Evolutionary conservation across 768 basidiomycete genomes (phyloP).

Genomic region (Leccinum rimulosum): DNA sequence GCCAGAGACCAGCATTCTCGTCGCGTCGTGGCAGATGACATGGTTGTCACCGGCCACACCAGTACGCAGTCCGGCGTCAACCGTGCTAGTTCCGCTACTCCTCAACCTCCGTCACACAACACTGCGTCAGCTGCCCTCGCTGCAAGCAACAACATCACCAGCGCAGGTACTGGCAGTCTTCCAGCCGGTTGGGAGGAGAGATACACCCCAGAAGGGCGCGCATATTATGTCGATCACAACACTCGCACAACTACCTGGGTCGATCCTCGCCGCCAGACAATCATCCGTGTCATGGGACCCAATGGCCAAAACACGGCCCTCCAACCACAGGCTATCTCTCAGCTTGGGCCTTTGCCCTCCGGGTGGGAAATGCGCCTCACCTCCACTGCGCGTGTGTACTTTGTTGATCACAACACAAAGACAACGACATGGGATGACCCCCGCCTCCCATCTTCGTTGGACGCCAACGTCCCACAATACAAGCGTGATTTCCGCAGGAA

Average conservation of each 20-base stretch:
- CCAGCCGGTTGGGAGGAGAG: conserved; percentile 99
- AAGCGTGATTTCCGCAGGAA: conserved; percentile 99
- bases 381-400: conserved; percentile 96
- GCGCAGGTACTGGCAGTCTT: conserved; percentile 80
- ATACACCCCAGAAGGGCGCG: conserved; percentile 96
- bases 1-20: conserved; percentile 86
- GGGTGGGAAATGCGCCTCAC: conserved; percentile 99
- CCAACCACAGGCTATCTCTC: conserved; percentile 94
- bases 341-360: conserved; percentile 93
- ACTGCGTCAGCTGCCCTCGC: conserved; percentile 49
- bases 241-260: conserved; percentile 99
- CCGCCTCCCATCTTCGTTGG: conserved; percentile 89
- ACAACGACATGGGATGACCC: conserved; percentile 99
- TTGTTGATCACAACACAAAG: conserved; percentile 99
- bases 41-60: conserved; percentile 69
- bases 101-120: conserved; percentile 29
- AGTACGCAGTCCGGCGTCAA: conserved; percentile 39
- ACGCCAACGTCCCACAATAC: conserved; percentile 98
- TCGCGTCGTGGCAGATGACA: conserved; percentile 79
- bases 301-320: conserved; percentile 83
- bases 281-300: conserved; percentile 96
- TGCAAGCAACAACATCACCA: conserved; percentile 49
- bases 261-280: conserved; percentile 94
- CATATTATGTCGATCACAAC: conserved; percentile 99
- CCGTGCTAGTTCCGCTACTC: conserved; percentile 36